phyloP scores from a whole-genome alignment of 2,329 filamentous ascomycete genomes.

The Sporothrix dimorphospora region DNA sequence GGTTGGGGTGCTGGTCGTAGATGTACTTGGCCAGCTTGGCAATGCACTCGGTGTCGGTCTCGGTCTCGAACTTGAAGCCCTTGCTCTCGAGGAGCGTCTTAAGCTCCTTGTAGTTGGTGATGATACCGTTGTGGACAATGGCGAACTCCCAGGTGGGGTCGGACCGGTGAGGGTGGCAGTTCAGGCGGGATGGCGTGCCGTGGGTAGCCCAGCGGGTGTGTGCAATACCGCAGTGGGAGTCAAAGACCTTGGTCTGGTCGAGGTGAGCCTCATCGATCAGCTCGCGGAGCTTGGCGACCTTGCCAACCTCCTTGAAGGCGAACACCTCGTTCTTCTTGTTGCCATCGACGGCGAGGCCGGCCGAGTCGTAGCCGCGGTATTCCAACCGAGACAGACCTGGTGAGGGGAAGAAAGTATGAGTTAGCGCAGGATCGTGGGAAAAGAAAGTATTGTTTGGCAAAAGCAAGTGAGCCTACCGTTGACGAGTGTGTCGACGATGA shows the following conservation, averaged over 20 bases:
- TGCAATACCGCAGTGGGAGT: conserved; percentile 97
- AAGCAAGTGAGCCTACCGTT: conserved; percentile 68
- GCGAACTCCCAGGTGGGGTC: conserved; percentile 95
- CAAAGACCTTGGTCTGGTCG: conserved; percentile 90
- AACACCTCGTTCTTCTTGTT: conserved; percentile 98
- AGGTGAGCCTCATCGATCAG: conserved; percentile 83
- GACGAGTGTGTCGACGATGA: conserved; percentile 92
- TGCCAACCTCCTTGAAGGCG: conserved; percentile 99
- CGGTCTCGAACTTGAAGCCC: conserved; percentile 98
- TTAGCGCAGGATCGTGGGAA: neutral
- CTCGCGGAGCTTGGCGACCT: conserved; percentile 94
- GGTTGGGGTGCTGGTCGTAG: conserved; percentile 88
- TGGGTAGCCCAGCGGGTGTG: conserved; percentile 99
- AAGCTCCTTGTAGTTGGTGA: conserved; percentile 99
- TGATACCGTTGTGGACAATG: conserved; percentile 99
- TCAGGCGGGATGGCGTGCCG: conserved; percentile 86
- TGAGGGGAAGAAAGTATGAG: conserved; percentile 19
- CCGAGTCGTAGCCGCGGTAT: conserved; percentile 98
- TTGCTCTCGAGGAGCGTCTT: conserved; percentile 91
- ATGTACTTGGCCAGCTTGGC: conserved; percentile 99
- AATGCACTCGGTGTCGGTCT: conserved; percentile 99
- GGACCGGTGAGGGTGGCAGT: conserved; percentile 98
- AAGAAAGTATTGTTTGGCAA: neutral
- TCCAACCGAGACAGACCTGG: conserved; percentile 91
- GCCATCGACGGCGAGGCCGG: conserved; percentile 91